Evolutionary conservation across 2,329 filamentous ascomycete species (phyloP), one percentile per base, ranked within the genome.

Genomic region (Ophiocordyceps camponoti-floridani): DNA sequence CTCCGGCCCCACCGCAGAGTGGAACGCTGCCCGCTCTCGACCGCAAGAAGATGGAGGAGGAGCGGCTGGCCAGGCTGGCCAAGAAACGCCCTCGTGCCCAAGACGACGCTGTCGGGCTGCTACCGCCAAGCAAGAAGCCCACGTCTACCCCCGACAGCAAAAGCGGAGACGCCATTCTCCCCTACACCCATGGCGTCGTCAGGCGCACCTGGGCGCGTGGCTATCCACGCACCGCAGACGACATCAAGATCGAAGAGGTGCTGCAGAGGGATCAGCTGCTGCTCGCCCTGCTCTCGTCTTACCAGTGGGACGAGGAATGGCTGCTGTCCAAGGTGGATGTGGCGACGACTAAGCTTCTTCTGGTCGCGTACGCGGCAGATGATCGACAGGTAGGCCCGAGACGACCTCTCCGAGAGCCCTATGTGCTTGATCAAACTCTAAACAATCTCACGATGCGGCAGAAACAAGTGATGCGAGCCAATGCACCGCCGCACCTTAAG

Each of bases 211-310:
- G 82, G 76, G 77, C 75, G 0, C 67, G 67, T 33, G 78, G 80
- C 3, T 75, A 73, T 49, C 65, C 71, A 2, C 70, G 83, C 33
- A 66, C 59, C 0, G 67, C 66, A 4, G 73, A 87, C 48, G 85
- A 94, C 49, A 85, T 96, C 56, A 91, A 79, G 48, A 78, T 96
- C 38, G 85, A 94, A 54, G 87, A 95, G 58, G 74, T 95, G 0
- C 62, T 95, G 1, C 82, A 94, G 57, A 79, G 76, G 48, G 63
- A 75, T 2, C 70, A 79, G 12, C 67, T 96, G 9, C 67, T 83
- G 43, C 73, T 86, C 37, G 88, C 85, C 1, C 73, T 96, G 0
- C 64, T 96, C 5, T 94, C 87, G 52, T 84, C 89, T 0, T 96
- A 83, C 52, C 77, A 89, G 56, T 91, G 84, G 78, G 82, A 96